Base-by-base conservation (phyloP, 2,329 filamentous ascomycete species). In the Didymella glomerata region DNA sequence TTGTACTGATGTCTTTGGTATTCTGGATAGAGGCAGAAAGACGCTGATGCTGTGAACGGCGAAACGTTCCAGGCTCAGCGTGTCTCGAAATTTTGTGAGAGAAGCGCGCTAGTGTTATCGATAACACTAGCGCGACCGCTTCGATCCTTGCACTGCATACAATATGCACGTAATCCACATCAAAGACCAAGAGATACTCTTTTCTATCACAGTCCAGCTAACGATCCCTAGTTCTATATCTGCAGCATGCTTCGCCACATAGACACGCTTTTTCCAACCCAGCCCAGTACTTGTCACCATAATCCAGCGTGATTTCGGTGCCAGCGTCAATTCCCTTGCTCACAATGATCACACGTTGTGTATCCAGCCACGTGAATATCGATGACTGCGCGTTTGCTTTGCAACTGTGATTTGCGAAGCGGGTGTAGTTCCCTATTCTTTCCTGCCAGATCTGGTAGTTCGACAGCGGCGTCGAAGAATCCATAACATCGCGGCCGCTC, bases 401-500 rank as follows among this genome's bases (percentile, higher is more conserved):
- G 69, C 84, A 87, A 44, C 83, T 86, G 65, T 87, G 82, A 67
- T 86, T 87, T 40, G 86, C 81, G 64, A 87, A 87, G 0, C 84
- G 77, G 2, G 84, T 86, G 63, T 83, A 85, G 65, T 87, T 87
- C 3, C 85, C 83, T 69, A 81, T 79, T 53, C 74, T 72, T 0
- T 84, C 84, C 67, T 87, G 85, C 78, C 81, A 87, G 54, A 87
- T 86, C 67, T 87, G 85, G 64, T 86, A 87, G 0, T 76, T 77
- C 0, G 77, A 83, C 63, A 85, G 82, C 60, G 85, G 85, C 0
- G 79, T 77, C 0, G 78, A 79, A 27, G 79, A 79, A 27, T 75
- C 72, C 84, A 87, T 85, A 9, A 86, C 84, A 63, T 87, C 85
- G 13, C 83, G 72, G 58, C 82, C 81, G 7, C 78, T 71, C 10